Evolutionary conservation across 257 asterid species (phyloP).

Genomic region (Ligustrum vulgare): DNA sequence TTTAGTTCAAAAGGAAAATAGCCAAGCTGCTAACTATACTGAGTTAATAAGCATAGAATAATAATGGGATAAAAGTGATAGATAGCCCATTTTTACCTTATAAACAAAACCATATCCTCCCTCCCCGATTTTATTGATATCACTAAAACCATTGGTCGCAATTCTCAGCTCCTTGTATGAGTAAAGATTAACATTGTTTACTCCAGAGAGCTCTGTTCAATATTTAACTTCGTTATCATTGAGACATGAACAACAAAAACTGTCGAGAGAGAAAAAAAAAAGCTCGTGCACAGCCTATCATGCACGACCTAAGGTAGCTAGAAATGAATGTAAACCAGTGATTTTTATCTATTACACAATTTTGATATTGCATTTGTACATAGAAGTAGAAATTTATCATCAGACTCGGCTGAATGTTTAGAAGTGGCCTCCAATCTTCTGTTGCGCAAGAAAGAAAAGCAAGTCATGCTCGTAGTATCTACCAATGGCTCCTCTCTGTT

Average conservation of each 20-base stretch:
- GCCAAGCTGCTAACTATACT: slow-evolving; percentile 4
- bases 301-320: neutral
- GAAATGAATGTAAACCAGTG: neutral
- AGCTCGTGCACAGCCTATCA: slow-evolving; percentile 1
- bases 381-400: slow-evolving; percentile 47
- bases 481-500: slow-evolving; percentile 26
- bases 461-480: slow-evolving; percentile 58
- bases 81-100: slow-evolving; percentile 47
- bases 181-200: slow-evolving; percentile 53
- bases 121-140: slow-evolving; percentile 76
- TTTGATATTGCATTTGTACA: slow-evolving; percentile 7
- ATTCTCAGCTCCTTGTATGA: slow-evolving; percentile 67
- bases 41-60: slow-evolving; percentile 1
- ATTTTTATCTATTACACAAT: neutral
- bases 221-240: slow-evolving; percentile 31
- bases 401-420: slow-evolving; percentile 29
- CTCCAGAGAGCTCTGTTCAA: slow-evolving; percentile 61
- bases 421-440: slow-evolving; percentile 29
- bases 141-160: slow-evolving; percentile 75
- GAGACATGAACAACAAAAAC: neutral
- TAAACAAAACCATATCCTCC: slow-evolving; percentile 96
- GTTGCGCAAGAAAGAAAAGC: slow-evolving; percentile 54
- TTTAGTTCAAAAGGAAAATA: slow-evolving; percentile 13
- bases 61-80: neutral
- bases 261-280: neutral